Percentiles rank a stretch among this genome's conserved stretches.
These are phyloP conservation scores for Hippophae tibetana DNA, from an alignment of 306 rosid genomes.

Conservation along the genomic window DNA sequence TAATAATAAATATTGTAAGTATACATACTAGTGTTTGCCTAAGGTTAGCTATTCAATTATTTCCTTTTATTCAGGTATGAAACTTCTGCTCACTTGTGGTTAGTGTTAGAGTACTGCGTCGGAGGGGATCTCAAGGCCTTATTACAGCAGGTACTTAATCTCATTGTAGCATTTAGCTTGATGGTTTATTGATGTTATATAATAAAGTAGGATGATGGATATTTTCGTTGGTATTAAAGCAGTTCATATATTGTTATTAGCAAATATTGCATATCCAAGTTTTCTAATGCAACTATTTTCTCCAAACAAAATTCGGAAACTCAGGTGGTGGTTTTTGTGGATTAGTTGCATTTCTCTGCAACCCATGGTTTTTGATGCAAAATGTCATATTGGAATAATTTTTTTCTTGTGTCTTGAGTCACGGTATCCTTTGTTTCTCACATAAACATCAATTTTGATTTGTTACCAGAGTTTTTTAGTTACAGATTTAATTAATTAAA, in stretches of 20 bases:
- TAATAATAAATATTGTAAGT: too few species aligned
- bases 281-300: not conserved
- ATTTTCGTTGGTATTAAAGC: not conserved
- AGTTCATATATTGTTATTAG: too few species aligned
- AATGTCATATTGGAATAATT: too few species aligned
- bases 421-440: not conserved
- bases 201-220: not conserved
- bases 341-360: too few species aligned
- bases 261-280: not conserved
- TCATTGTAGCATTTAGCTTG: too few species aligned
- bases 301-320: too few species aligned
- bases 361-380: too few species aligned
- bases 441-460: not conserved
- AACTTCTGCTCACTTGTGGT: slow-evolving; percentile 96
- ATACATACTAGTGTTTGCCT: not conserved
- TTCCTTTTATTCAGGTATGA: slow-evolving; percentile 58
- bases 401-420: not conserved
- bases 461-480: too few species aligned
- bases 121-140: slow-evolving; percentile 87
- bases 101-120: slow-evolving; percentile 89
- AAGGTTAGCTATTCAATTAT: not conserved
- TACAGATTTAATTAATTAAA: too few species aligned
- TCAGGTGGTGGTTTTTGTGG: too few species aligned
- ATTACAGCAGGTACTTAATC: slow-evolving; percentile 58
- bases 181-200: not conserved